Conservation (phyloP, 192 early-diverging fungal genomes). For the Glomus cerebriforme region DNA sequence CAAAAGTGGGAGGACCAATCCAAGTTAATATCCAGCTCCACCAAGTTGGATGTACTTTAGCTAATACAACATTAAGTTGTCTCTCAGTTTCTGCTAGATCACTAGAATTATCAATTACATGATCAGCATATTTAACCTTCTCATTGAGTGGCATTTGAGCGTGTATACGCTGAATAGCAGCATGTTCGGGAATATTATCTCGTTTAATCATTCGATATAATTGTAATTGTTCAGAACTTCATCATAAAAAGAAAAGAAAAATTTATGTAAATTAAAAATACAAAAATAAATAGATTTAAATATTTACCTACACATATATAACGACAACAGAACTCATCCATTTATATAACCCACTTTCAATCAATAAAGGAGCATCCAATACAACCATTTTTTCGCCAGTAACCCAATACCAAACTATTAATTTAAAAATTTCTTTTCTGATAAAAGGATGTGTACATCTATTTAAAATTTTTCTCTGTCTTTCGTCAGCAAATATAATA, state of each 20-base stretch:
- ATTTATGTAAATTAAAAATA: background rate
- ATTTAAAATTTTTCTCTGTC: constrained; percentile 76
- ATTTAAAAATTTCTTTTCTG: constrained; percentile 75
- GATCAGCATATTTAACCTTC: constrained; percentile 75
- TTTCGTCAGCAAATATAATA: constrained; percentile 77
- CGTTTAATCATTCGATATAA: constrained; percentile 71
- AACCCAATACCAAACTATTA: constrained; percentile 69
- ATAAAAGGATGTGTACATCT: constrained; percentile 86
- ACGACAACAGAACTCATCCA: constrained; percentile 76
- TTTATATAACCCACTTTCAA: constrained; percentile 78
- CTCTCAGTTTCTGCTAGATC: constrained; percentile 38
- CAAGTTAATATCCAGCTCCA: constrained; percentile 19
- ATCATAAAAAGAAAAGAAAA: background rate
- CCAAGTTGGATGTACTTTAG: background rate
- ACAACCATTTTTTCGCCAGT: constrained; percentile 70
- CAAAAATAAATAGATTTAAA: constrained; percentile 11
- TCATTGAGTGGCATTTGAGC: constrained; percentile 83
- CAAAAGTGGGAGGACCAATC: constrained; percentile 1
- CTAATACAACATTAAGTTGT: background rate
- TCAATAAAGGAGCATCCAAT: constrained; percentile 91
- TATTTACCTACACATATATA: constrained; percentile 69
- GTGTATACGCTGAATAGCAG: constrained; percentile 69
- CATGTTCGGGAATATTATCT: constrained; percentile 65
- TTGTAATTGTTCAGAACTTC: constrained; percentile 74
- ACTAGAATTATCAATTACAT: constrained; percentile 85